Evolutionary conservation across 345 rosid genomes (phyloP).

Genomic region (Bruguiera parviflora): DNA sequence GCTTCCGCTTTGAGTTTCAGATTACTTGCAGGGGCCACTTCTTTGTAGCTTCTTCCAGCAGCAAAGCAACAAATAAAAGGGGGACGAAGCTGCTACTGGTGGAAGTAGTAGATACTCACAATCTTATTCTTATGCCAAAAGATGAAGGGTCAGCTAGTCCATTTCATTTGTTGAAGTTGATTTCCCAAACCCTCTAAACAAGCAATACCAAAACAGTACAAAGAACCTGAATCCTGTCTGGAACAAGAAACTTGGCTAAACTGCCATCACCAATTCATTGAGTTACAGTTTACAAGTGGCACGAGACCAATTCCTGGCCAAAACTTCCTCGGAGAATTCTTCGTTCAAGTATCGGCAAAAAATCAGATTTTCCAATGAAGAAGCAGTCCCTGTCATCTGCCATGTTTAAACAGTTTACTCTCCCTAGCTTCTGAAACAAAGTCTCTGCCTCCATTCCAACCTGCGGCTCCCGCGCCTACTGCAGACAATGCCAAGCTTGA

Average conservation of each 20-base stretch:
- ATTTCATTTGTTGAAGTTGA: slow-evolving; percentile 51
- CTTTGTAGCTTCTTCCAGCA: slow-evolving; percentile 27
- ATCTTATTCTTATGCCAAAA: slow-evolving; percentile 50
- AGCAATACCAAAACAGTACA: slow-evolving; percentile 47
- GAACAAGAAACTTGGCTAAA: slow-evolving; percentile 46
- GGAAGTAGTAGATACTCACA: slow-evolving; percentile 50
- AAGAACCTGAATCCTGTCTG: slow-evolving; percentile 47
- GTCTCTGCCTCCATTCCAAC: slow-evolving; percentile 4
- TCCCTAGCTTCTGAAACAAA: slow-evolving; percentile 27
- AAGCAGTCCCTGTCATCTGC: slow-evolving; percentile 18
- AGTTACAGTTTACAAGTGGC: slow-evolving; percentile 43
- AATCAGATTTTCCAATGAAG: slow-evolving; percentile 42
- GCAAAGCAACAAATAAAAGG: slow-evolving; percentile 31
- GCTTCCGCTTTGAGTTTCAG: slow-evolving; percentile 47
- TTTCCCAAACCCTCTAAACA: slow-evolving; percentile 42
- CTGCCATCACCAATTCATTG: slow-evolving; percentile 28
- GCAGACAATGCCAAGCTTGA: slow-evolving; percentile 15
- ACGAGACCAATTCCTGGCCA: slow-evolving; percentile 41
- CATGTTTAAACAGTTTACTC: background rate
- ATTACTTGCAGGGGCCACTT: slow-evolving; percentile 38
- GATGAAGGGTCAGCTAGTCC: slow-evolving; percentile 52
- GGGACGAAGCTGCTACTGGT: slow-evolving; percentile 42
- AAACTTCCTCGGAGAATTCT: slow-evolving; percentile 50
- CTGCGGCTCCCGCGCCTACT: background rate
- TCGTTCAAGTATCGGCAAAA: slow-evolving; percentile 38